Evolutionary conservation across 495 filamentous ascomycete species (phyloP).

Genomic region (Staphylotrichum longicolle): DNA sequence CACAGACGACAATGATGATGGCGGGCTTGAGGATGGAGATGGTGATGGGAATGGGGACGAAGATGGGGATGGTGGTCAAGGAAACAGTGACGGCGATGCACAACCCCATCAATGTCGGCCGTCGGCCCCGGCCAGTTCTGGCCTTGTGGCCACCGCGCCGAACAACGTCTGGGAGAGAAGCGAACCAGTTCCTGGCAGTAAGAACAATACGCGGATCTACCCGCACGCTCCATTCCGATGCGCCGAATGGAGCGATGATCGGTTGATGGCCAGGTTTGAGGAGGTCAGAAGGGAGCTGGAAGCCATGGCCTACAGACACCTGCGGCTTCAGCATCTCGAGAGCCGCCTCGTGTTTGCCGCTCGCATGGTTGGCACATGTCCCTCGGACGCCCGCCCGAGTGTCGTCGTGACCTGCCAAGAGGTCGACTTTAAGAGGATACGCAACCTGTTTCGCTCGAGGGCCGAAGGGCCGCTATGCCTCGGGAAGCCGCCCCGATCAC

Average conservation of each 20-base stretch:
- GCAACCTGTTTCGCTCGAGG: neutral
- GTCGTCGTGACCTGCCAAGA: neutral
- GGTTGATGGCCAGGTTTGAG: neutral
- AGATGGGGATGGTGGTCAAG: too few species aligned
- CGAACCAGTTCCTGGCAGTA: neutral
- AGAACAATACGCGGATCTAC: neutral
- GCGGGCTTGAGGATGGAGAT: too few species aligned
- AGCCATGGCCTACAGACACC: neutral
- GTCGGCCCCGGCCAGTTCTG: too few species aligned
- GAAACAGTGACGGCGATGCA: too few species aligned
- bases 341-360: neutral
- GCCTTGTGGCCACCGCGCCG: too few species aligned
- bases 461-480: neutral
- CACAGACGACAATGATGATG: too few species aligned
- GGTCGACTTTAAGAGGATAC: neutral
- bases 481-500: neutral
- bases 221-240: neutral
- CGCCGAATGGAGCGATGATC: neutral
- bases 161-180: neutral
- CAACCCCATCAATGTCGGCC: too few species aligned
- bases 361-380: conserved; percentile 2
- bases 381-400: neutral
- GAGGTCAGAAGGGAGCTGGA: neutral
- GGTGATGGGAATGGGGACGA: too few species aligned
- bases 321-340: neutral